Conservation (phyloP, 371 early-diverging fungal genomes). For the Mortierella sp. region DNA sequence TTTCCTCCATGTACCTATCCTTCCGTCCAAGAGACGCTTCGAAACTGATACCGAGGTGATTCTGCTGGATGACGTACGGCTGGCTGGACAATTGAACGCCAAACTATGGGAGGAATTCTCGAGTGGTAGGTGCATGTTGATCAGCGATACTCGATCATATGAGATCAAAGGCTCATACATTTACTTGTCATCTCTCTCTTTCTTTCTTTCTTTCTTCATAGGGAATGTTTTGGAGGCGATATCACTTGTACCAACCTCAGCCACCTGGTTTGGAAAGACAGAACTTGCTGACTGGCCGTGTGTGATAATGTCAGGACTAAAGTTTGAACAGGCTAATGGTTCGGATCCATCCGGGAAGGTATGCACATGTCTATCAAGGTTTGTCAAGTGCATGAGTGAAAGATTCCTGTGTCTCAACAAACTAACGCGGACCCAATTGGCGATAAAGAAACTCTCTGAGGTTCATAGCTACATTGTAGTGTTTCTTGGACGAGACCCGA, state of each 20-base stretch:
- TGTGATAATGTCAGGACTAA: slow-evolving; percentile 46
- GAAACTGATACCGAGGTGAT: slow-evolving; percentile 50
- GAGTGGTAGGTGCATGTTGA: not conserved
- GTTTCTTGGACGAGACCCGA: slow-evolving; percentile 41
- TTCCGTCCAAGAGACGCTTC: slow-evolving; percentile 44
- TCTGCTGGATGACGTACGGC: slow-evolving; percentile 41
- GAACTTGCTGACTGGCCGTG: slow-evolving; percentile 53
- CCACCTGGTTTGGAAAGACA: slow-evolving; percentile 45
- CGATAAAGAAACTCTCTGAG: slow-evolving; percentile 37
- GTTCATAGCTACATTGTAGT: slow-evolving; percentile 42
- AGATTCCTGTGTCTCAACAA: no score
- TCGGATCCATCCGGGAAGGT: slow-evolving; percentile 39
- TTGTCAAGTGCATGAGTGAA: no score
- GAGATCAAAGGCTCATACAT: not conserved
- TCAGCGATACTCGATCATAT: no score
- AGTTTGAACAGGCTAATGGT: slow-evolving; percentile 48
- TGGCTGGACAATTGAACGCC: slow-evolving; percentile 36
- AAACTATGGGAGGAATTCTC: slow-evolving; percentile 51
- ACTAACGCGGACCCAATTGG: no score
- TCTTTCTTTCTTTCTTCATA: slow-evolving; percentile 7
- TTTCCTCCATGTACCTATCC: slow-evolving; percentile 47
- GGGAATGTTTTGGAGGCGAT: slow-evolving; percentile 48
- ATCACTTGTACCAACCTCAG: slow-evolving; percentile 39
- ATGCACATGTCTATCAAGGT: no score
- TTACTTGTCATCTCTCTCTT: not conserved